These are phyloP conservation scores for Crotalaria pallida DNA, from an alignment of 306 rosid species.

Conservation along the genomic window DNA sequence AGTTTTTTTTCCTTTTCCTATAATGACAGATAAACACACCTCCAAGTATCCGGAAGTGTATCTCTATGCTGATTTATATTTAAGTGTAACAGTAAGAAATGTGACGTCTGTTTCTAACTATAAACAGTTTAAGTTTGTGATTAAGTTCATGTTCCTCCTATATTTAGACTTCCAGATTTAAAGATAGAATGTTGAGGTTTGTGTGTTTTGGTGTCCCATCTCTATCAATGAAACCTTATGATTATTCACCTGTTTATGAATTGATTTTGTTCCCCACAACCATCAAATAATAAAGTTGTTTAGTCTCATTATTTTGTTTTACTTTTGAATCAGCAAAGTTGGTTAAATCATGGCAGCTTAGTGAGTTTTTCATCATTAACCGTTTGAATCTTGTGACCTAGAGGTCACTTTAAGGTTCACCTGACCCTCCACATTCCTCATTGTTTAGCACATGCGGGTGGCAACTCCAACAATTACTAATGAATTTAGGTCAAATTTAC, in stretches of 20 bases:
- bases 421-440: constrained; percentile 28
- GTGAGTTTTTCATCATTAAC: constrained; percentile 85
- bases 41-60: background rate
- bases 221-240: constrained; percentile 62
- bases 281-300: constrained; percentile 52
- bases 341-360: constrained; percentile 70
- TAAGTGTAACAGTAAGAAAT: background rate
- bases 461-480: constrained; percentile 13
- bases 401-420: constrained; percentile 39
- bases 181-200: constrained; percentile 27
- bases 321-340: constrained; percentile 71
- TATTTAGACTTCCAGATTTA: background rate
- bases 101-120: background rate
- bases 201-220: constrained; percentile 53
- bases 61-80: background rate
- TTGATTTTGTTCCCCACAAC: constrained; percentile 91
- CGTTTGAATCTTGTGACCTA: constrained; percentile 53
- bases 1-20: background rate
- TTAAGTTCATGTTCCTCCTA: constrained; percentile 1
- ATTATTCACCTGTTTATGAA: constrained; percentile 63
- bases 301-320: constrained; percentile 59
- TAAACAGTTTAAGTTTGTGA: background rate
- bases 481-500: constrained; percentile 23
- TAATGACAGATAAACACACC: background rate
- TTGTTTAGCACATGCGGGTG: constrained; percentile 16